Base-by-base conservation (phyloP, 176 grass and related monocot species). In the Bolboschoenus planiculmis region DNA sequence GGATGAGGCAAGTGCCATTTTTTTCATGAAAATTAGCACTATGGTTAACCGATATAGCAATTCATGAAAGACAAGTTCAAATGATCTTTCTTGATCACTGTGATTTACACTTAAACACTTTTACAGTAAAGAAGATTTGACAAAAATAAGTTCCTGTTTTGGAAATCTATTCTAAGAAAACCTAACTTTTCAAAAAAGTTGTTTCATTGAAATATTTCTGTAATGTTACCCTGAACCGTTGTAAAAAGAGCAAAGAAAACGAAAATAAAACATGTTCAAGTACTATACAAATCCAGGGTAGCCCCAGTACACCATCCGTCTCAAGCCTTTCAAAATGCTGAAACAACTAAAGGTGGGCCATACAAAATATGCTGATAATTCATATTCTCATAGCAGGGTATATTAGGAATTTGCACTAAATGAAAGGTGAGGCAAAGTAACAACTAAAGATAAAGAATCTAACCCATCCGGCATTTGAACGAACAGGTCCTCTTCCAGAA, bases 401-500 rank as follows among this genome's bases (percentile, higher is more conserved):
- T 51, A 24, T 72, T 72, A 50, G 24, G 26, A 75, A 75, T 29
- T 14, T 29, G 10, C 70, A 3, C 42, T 74, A 74, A 47, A 74
- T 50, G 7, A 51, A 30, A n/a, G 43, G 70, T 50, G 23, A 50
- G 23, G 24, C 24, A 29, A 48, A 51, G 24, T 39, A n/a, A 68
- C 18, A 34, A 20, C 55, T 54, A 77, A 78, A 58, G 4, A 65
- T 26, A 80, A 79, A 84, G 21, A 73, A 80, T 79, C 81, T 74
- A 44, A 90, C 88, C 88, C 88, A 90, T 84, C 81, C 88, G 30
- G 88, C 88, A 55, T 46, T 65, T 65, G 88, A 84, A 81, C 83
- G 53, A 79, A 90, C 74, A 15, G 88, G 88, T n/a, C 84, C 88
- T 84, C 86, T 84, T 37, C 78, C 85, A 64, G 88, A 90, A 90